Conservation (phyloP, 2,329 filamentous ascomycete genomes). For the Talaromyces atroroseus region DNA sequence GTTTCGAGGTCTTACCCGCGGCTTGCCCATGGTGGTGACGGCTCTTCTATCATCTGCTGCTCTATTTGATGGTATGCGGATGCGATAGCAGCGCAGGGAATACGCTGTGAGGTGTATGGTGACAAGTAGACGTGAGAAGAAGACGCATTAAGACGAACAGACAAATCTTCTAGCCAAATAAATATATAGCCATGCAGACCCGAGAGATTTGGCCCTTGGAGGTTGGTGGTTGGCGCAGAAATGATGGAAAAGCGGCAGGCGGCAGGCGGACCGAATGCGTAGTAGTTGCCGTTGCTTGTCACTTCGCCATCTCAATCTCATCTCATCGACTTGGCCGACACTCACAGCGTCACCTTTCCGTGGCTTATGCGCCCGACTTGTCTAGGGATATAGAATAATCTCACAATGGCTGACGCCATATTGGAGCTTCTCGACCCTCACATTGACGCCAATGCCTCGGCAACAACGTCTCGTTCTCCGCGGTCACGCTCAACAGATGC, state of each 20-base stretch:
- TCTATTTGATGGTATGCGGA: neutral
- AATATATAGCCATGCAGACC: neutral
- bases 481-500: conserved; percentile 25
- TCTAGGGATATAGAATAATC: neutral
- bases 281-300: neutral
- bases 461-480: conserved; percentile 29
- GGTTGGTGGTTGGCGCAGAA: neutral
- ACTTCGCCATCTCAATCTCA: neutral
- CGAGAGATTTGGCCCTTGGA: neutral
- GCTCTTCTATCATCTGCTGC: neutral
- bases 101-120: neutral
- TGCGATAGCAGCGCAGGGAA: too few relatives aligned
- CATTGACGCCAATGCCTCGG: conserved; percentile 40
- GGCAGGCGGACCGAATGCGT: neutral
- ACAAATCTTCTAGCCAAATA: too few relatives aligned
- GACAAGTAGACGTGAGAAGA: neutral
- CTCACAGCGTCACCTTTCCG: neutral
- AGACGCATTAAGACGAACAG: neutral
- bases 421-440: conserved; percentile 67
- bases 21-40: conserved; percentile 49
- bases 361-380: neutral
- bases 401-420: conserved; percentile 62
- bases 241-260: conserved; percentile 4
- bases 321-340: neutral
- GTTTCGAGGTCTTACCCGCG: conserved; percentile 42